A percentile compares a stretch with the other conserved stretches of the same genome.
These are phyloP conservation scores for Apiospora rasikravindrae DNA, from an alignment of 2,329 filamentous ascomycete species.

Conservation along the genomic window DNA sequence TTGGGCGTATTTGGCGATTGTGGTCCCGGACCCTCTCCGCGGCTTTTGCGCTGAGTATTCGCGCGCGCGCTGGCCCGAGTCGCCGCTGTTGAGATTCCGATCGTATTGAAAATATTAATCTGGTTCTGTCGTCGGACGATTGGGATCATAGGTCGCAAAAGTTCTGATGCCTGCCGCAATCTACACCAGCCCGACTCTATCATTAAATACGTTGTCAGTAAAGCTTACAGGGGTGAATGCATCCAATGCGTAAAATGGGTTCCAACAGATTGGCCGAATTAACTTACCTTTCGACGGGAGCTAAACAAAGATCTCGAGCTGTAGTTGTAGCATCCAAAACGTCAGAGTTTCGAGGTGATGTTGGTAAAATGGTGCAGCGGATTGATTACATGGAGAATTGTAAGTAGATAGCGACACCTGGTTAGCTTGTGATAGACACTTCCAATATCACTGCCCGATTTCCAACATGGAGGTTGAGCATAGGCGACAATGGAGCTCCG, in stretches of 20 bases:
- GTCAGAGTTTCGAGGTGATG: not conserved
- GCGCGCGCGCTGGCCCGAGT: not conserved
- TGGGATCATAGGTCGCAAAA: not conserved
- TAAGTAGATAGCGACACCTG: not conserved
- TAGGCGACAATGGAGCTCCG: not conserved
- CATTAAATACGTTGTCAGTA: not conserved
- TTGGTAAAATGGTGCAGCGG: not conserved
- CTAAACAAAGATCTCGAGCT: not conserved
- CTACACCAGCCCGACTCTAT: not conserved
- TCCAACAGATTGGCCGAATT: not conserved
- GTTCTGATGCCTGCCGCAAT: not conserved
- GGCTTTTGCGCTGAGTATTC: not conserved
- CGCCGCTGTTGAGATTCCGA: not conserved
- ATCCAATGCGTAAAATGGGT: not conserved
- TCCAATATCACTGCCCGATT: not conserved
- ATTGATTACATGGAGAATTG: constrained; percentile 2
- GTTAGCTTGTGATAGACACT: constrained; percentile 7
- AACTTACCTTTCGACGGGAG: not conserved
- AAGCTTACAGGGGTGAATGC: not conserved
- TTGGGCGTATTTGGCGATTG: not conserved
- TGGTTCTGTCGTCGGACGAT: not conserved
- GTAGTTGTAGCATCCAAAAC: not conserved
- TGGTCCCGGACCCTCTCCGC: not conserved
- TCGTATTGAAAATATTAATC: not conserved
- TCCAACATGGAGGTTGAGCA: not conserved